Percentiles rank a stretch among this genome's conserved stretches.
Evolutionary conservation across 345 rosid genomes (phyloP).

Genomic region (Eucalyptus shirleyi): DNA sequence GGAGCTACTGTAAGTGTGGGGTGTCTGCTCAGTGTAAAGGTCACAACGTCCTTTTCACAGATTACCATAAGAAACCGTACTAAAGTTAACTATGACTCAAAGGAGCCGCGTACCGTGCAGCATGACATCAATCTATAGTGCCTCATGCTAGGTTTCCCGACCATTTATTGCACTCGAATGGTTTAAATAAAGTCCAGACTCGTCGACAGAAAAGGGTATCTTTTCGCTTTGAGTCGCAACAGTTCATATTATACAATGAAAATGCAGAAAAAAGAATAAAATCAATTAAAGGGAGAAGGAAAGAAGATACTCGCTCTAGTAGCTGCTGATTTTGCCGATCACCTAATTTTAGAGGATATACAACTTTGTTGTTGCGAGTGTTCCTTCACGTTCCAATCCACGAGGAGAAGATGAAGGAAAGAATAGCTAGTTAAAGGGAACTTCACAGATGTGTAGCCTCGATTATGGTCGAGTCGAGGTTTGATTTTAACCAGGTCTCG

Average conservation of each 20-base stretch:
- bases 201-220: background rate
- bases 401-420: background rate
- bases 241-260: background rate
- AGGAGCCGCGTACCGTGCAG: background rate
- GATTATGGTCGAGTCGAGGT: slow-evolving; percentile 3
- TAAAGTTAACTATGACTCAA: background rate
- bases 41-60: background rate
- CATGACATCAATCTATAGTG: background rate
- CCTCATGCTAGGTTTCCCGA: background rate
- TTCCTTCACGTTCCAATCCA: background rate
- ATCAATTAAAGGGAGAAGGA: background rate
- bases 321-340: background rate
- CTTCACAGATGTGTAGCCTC: slow-evolving; percentile 20
- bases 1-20: background rate
- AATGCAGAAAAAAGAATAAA: background rate
- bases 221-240: background rate
- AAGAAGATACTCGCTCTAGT: background rate
- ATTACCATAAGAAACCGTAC: background rate
- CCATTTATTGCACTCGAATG: background rate
- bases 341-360: background rate
- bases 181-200: background rate
- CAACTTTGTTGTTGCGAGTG: background rate
- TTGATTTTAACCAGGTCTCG: background rate
- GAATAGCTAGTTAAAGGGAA: background rate
- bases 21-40: background rate